Conservation (phyloP, 176 grass and related monocot species). For the Carex littledalei region DNA sequence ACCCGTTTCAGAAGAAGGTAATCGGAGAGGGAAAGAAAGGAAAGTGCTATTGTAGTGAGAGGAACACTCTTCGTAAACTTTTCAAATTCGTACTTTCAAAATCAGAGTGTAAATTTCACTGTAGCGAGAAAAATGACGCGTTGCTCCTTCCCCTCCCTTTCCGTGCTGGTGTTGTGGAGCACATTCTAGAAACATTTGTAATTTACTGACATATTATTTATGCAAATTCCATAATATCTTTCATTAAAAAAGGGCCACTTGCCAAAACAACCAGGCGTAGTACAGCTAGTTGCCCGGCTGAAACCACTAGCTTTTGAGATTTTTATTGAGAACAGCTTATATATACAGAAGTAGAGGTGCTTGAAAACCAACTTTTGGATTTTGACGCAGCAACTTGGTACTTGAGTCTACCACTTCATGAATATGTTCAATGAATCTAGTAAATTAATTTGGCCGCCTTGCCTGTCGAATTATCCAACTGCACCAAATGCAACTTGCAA, state of each 20-base stretch:
- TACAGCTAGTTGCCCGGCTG: neutral
- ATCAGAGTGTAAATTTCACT: too few relatives aligned
- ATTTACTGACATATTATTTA: neutral
- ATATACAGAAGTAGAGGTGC: neutral
- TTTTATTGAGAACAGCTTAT: neutral
- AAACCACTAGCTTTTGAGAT: neutral
- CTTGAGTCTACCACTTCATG: neutral
- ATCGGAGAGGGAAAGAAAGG: too few relatives aligned
- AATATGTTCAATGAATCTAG: neutral
- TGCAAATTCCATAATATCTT: neutral
- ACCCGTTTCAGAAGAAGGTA: rapidly evolving
- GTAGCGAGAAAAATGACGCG: too few relatives aligned
- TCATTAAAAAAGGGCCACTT: neutral
- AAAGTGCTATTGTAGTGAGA: too few relatives aligned
- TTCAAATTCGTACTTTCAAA: too few relatives aligned
- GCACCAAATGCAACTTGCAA: neutral
- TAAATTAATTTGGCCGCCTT: neutral
- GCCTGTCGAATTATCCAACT: neutral
- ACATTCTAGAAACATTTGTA: neutral
- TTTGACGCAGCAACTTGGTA: neutral
- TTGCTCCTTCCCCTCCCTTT: too few relatives aligned
- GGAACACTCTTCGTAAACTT: too few relatives aligned
- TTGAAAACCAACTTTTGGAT: neutral
- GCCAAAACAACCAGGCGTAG: neutral
- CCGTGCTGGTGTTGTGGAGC: too few relatives aligned